Conservation (phyloP, 2,329 filamentous ascomycete species). For the Macrophomina pseudophaseolina region DNA sequence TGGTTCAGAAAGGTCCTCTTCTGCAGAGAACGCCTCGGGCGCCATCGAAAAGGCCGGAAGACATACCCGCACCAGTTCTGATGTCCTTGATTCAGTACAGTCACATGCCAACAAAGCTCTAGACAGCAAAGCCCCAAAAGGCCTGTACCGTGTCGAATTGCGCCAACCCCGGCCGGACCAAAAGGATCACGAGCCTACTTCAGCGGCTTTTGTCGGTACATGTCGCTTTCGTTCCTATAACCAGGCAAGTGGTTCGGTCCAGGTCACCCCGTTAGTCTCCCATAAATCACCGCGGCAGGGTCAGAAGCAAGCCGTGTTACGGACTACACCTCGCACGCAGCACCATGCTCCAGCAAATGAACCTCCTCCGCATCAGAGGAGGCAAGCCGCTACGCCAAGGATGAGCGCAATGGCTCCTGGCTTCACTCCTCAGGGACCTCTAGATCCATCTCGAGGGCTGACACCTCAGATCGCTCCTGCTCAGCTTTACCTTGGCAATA, state of each 20-base stretch:
- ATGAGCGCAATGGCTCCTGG: slow-evolving; percentile 12
- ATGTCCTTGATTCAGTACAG: neutral
- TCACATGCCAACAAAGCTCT: neutral
- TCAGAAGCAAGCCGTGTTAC: neutral
- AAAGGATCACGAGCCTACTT: too few species aligned
- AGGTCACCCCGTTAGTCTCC: neutral
- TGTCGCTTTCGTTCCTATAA: too few species aligned
- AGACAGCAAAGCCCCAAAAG: neutral
- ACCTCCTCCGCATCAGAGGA: neutral
- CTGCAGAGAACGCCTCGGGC: neutral
- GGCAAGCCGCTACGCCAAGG: neutral
- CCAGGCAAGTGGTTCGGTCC: neutral
- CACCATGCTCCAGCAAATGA: neutral
- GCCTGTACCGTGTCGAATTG: neutral
- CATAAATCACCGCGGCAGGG: neutral
- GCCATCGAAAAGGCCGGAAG: too few species aligned
- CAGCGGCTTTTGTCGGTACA: neutral
- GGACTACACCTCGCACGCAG: neutral
- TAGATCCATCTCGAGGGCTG: neutral
- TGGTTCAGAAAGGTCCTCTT: neutral
- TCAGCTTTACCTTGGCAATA: neutral
- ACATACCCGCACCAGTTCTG: neutral
- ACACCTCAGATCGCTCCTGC: neutral
- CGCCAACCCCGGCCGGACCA: neutral
- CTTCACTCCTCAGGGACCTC: neutral